Evolutionary conservation across 306 rosid species (phyloP).

Genomic region (Dryas octopetala): DNA sequence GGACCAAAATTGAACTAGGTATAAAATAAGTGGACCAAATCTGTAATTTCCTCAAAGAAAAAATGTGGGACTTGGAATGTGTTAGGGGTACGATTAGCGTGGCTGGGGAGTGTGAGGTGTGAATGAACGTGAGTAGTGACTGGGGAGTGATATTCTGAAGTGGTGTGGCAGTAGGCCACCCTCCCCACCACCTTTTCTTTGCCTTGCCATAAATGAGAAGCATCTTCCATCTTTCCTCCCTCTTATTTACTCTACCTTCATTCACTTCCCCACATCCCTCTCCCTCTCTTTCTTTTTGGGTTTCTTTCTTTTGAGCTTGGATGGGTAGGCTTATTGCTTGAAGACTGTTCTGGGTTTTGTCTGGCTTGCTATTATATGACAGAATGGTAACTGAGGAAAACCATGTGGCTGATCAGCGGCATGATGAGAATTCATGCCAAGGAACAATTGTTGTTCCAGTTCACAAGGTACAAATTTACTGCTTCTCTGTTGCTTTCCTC

Average conservation of each 20-base stretch:
- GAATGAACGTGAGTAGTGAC: neutral
- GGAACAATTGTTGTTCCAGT: slow-evolving; percentile 40
- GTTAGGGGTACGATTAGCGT: too few relatives aligned
- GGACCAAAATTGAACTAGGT: too few relatives aligned
- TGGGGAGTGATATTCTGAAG: too few relatives aligned
- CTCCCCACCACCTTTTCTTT: neutral
- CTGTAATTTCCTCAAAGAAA: too few relatives aligned
- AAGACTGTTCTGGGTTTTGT: slow-evolving; percentile 10
- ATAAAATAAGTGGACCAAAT: too few relatives aligned
- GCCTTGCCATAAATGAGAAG: neutral
- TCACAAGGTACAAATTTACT: slow-evolving; percentile 45
- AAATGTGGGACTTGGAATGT: neutral
- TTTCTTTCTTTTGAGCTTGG: neutral
- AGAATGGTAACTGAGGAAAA: slow-evolving; percentile 51
- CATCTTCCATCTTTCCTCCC: neutral
- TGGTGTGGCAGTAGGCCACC: neutral
- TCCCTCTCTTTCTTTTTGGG: neutral
- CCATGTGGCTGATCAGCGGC: slow-evolving; percentile 27
- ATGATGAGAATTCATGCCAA: slow-evolving; percentile 30
- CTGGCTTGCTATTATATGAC: slow-evolving; percentile 24
- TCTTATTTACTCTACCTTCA: slow-evolving; percentile 10
- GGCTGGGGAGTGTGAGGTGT: too few relatives aligned
- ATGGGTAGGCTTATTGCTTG: slow-evolving; percentile 10
- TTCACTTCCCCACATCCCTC: neutral
- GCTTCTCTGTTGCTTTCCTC: neutral